Evolutionary conservation across 2,329 filamentous ascomycete genomes (phyloP).

Genomic region (Massarina eburnea): DNA sequence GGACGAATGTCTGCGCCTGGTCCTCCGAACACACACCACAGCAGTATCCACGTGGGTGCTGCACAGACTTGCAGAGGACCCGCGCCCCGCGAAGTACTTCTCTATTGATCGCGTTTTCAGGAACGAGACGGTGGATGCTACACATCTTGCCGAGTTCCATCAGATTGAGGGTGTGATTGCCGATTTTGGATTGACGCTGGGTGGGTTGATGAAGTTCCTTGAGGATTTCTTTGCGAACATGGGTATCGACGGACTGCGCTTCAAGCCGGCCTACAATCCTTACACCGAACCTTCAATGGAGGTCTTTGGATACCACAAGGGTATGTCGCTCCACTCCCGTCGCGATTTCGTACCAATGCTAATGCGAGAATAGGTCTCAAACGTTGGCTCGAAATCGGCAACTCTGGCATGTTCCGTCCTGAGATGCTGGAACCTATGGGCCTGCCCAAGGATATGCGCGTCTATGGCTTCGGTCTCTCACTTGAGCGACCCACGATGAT

Average conservation of each 20-base stretch:
- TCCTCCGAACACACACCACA: constrained; percentile 95
- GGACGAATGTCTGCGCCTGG: constrained; percentile 82
- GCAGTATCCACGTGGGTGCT: constrained; percentile 89
- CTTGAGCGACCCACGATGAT: constrained; percentile 98
- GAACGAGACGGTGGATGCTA: constrained; percentile 96
- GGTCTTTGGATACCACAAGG: constrained; percentile 93
- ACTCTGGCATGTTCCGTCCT: constrained; percentile 97
- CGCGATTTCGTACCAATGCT: not conserved
- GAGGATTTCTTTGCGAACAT: constrained; percentile 95
- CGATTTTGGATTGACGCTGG: constrained; percentile 89
- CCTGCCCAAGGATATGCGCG: constrained; percentile 83
- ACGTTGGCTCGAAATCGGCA: constrained; percentile 88
- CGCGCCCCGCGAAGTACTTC: constrained; percentile 91
- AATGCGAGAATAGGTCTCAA: constrained; percentile 18
- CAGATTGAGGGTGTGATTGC: constrained; percentile 98
- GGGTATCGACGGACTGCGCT: constrained; percentile 82
- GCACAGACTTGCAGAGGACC: constrained; percentile 81
- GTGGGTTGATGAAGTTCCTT: constrained; percentile 73
- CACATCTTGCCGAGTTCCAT: constrained; percentile 96
- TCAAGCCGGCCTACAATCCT: constrained; percentile 96
- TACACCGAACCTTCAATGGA: constrained; percentile 82
- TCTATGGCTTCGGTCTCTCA: constrained; percentile 91
- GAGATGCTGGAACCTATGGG: constrained; percentile 98
- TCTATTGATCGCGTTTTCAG: constrained; percentile 98
- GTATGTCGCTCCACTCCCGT: constrained; percentile 36